Percentiles rank a stretch among this genome's conserved stretches.
Conservation (phyloP, 1,284 basidiomycete species). For the Cryptococcus sp. region DNA sequence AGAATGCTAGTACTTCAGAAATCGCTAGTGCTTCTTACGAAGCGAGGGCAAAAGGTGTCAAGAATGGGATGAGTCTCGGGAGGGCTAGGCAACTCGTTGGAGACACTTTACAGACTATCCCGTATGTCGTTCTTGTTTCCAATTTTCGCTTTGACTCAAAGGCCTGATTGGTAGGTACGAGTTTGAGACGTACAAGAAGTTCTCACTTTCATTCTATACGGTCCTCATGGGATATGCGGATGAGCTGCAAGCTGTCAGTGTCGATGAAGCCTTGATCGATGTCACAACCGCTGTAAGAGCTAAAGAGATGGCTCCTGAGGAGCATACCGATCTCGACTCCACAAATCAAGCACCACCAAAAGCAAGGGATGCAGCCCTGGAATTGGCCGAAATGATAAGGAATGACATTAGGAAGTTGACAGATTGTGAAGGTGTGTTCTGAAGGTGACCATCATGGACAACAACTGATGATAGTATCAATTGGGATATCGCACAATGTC, state of each 20-base stretch:
- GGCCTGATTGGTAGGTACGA: slow-evolving; percentile 37
- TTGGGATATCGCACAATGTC: slow-evolving; percentile 88
- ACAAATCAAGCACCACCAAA: slow-evolving; percentile 16
- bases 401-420: slow-evolving; percentile 69
- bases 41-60: slow-evolving; percentile 78
- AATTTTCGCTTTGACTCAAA: background rate
- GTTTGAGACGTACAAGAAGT: slow-evolving; percentile 67
- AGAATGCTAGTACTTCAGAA: slow-evolving; percentile 76
- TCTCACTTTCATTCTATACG: slow-evolving; percentile 83
- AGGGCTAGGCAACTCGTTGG: slow-evolving; percentile 71
- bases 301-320: slow-evolving; percentile 40
- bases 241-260: slow-evolving; percentile 89
- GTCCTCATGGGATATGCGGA: slow-evolving; percentile 85
- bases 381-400: slow-evolving; percentile 76
- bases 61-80: slow-evolving; percentile 91
- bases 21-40: slow-evolving; percentile 94
- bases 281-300: slow-evolving; percentile 62
- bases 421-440: slow-evolving; percentile 65
- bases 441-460: background rate
- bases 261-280: slow-evolving; percentile 92
- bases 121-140: slow-evolving; percentile 63
- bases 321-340: slow-evolving; percentile 15
- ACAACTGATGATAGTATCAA: slow-evolving; percentile 59
- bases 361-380: slow-evolving; percentile 55
- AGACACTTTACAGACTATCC: slow-evolving; percentile 65